Evolutionary conservation across 2,329 filamentous ascomycete genomes (phyloP).

Genomic region (Tricladium varicosporioides): DNA sequence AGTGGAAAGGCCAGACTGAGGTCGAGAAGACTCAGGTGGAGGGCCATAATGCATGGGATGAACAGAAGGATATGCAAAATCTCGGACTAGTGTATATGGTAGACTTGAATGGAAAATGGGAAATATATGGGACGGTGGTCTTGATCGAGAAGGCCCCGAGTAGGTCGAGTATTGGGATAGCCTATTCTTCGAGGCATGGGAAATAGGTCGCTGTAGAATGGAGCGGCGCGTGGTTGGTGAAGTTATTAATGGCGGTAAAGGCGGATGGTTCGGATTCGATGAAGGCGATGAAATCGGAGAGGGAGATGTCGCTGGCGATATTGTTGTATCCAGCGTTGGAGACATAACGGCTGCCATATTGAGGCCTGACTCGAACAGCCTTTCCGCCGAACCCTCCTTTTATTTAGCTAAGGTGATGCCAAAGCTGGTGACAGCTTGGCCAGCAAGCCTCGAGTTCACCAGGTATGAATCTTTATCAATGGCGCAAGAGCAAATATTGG

Average conservation of each 20-base stretch:
- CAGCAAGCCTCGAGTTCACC: constrained; percentile 27
- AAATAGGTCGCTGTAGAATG: constrained; percentile 63
- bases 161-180: constrained; percentile 79
- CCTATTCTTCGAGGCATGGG: constrained; percentile 76
- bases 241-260: constrained; percentile 55
- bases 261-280: constrained; percentile 51
- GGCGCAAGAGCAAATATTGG: constrained; percentile 16
- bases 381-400: neutral
- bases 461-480: constrained; percentile 11
- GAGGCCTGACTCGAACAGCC: neutral
- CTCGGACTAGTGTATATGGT: constrained; percentile 84
- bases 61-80: constrained; percentile 84
- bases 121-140: constrained; percentile 78
- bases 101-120: constrained; percentile 83
- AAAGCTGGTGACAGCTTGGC: constrained; percentile 26
- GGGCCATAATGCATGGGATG: constrained; percentile 94
- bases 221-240: constrained; percentile 54
- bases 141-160: constrained; percentile 67
- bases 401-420: constrained; percentile 12
- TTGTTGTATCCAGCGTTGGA: constrained; percentile 41
- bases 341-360: constrained; percentile 51
- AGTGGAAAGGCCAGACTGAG: constrained; percentile 78
- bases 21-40: constrained; percentile 67
- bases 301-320: constrained; percentile 52
- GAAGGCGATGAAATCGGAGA: constrained; percentile 43